Percentiles rank a stretch among this genome's conserved stretches.
phyloP scores from a whole-genome alignment of 2,329 filamentous ascomycete species.

The Trichoderma koningiopsis region DNA sequence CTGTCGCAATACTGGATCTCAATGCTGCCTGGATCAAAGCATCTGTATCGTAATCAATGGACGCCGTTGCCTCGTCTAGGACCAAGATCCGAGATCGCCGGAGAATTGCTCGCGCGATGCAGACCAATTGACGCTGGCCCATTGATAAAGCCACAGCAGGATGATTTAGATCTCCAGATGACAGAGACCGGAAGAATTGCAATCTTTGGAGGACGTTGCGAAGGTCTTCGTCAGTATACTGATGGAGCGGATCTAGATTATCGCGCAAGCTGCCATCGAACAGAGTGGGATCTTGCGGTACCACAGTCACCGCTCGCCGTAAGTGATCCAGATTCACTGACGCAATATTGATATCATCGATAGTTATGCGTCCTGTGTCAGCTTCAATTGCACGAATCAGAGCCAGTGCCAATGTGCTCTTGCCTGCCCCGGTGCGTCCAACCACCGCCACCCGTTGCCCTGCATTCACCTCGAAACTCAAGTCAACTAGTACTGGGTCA shows the following conservation, averaged over 20 bases:
- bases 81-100: conserved; percentile 26
- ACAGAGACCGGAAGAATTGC: conserved; percentile 51
- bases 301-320: conserved; percentile 84
- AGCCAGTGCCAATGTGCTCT: conserved; percentile 49
- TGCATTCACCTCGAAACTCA: conserved; percentile 77
- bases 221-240: conserved; percentile 50
- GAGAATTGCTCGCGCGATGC: conserved; percentile 25
- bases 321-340: conserved; percentile 80
- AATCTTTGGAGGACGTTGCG: conserved; percentile 69
- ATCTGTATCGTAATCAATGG: conserved; percentile 25
- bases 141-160: neutral
- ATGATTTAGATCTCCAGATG: neutral
- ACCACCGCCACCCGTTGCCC: conserved; percentile 92
- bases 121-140: conserved; percentile 27
- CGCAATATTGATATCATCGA: conserved; percentile 81
- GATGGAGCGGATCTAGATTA: conserved; percentile 81
- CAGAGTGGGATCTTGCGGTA: conserved; percentile 85
- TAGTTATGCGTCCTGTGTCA: conserved; percentile 68
- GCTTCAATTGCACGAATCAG: conserved; percentile 31
- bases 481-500: conserved; percentile 73
- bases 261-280: conserved; percentile 83
- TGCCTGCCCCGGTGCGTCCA: conserved; percentile 90
- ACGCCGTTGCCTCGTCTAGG: conserved; percentile 29
- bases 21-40: conserved; percentile 27
- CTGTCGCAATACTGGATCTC: conserved; percentile 25